A percentile compares a stretch with the other conserved stretches of the same genome.
These are phyloP conservation scores for Pilasporangium apinafurcum DNA, from an alignment of 352 stramenopile genomes.

Conservation along the genomic window DNA sequence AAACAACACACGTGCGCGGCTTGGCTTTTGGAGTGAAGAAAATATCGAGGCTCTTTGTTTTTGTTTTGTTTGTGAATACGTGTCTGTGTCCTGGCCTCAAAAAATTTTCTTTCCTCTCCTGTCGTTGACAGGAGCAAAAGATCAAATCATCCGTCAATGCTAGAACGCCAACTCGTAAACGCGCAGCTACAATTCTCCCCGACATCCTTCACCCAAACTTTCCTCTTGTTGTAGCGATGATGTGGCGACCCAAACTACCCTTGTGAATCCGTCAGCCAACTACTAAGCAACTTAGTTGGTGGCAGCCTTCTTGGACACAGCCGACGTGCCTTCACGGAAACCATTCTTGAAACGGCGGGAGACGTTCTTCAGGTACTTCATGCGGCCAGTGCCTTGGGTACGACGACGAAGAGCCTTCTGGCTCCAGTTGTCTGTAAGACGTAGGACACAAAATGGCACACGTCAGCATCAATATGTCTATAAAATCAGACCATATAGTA, in stretches of 20 bases:
- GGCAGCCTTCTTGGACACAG: conserved; percentile 86
- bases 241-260: conserved; percentile 33
- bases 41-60: too few relatives aligned
- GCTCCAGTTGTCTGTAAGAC: conserved; percentile 90
- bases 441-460: neutral
- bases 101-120: too few relatives aligned
- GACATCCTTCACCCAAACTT: conserved; percentile 8
- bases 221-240: conserved; percentile 12
- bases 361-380: conserved; percentile 98
- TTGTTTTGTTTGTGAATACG: too few relatives aligned
- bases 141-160: too few relatives aligned
- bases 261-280: neutral
- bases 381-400: conserved; percentile 95
- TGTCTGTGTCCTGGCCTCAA: too few relatives aligned
- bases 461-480: neutral
- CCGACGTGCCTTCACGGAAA: conserved; percentile 94
- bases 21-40: too few relatives aligned
- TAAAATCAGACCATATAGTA: neutral
- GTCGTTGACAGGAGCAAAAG: too few relatives aligned
- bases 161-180: neutral
- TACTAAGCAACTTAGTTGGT: conserved; percentile 67
- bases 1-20: conserved; percentile 10
- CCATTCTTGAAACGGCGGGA: conserved; percentile 99
- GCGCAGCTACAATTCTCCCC: neutral
- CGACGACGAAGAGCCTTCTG: conserved; percentile 97